Conservation (phyloP, 1,284 basidiomycete species). For the Apiotrichum gracile region DNA sequence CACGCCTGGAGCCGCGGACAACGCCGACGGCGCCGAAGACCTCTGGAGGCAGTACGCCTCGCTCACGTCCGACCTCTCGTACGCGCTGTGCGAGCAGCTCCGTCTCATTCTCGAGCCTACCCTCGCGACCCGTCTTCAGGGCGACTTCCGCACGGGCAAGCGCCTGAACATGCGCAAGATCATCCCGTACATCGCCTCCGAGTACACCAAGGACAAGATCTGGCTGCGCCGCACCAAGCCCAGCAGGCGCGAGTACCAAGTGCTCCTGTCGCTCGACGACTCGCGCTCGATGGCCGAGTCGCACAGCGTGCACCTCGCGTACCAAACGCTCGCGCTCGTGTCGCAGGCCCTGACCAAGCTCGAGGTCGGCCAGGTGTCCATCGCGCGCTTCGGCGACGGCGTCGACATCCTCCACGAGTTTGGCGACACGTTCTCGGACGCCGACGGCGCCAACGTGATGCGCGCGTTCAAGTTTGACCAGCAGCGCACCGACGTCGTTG, state of each 20-base stretch:
- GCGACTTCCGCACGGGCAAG: slow-evolving; percentile 97
- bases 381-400: slow-evolving; percentile 82
- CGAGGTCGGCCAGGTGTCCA: slow-evolving; percentile 88
- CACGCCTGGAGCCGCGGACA: slow-evolving; percentile 25
- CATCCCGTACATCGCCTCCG: slow-evolving; percentile 95
- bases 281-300: slow-evolving; percentile 94
- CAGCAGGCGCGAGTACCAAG: slow-evolving; percentile 90
- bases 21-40: slow-evolving; percentile 53
- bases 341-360: slow-evolving; percentile 84
- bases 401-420: slow-evolving; percentile 88
- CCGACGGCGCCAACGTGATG: slow-evolving; percentile 72
- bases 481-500: slow-evolving; percentile 80
- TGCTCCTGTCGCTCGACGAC: slow-evolving; percentile 91
- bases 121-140: slow-evolving; percentile 85
- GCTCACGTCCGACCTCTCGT: slow-evolving; percentile 84
- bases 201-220: slow-evolving; percentile 99
- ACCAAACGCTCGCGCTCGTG: slow-evolving; percentile 88
- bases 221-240: slow-evolving; percentile 95
- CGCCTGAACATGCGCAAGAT: slow-evolving; percentile 99
- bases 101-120: slow-evolving; percentile 95
- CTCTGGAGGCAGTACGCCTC: slow-evolving; percentile 88
- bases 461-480: slow-evolving; percentile 85
- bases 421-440: slow-evolving; percentile 69
- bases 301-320: slow-evolving; percentile 88
- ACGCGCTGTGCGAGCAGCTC: slow-evolving; percentile 89